phyloP scores from a whole-genome alignment of 1,284 basidiomycete species.

The Hemileia vastatrix region DNA sequence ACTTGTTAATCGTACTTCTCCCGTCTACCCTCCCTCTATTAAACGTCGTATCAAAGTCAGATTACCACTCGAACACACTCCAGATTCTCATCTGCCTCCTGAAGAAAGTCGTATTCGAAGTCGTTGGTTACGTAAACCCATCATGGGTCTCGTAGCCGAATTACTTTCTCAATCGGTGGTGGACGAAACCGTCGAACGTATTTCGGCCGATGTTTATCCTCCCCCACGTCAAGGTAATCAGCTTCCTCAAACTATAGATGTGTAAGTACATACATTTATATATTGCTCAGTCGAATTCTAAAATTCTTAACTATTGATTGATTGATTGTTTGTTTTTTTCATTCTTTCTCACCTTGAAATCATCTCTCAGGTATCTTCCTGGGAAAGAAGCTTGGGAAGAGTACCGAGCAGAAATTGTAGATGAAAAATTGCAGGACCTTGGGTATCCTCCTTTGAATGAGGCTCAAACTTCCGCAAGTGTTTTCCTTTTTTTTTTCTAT shows the following conservation, averaged over 20 bases:
- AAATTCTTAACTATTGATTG: background rate
- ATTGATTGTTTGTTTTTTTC: background rate
- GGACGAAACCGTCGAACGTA: background rate
- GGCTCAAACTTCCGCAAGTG: background rate
- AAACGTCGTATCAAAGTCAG: conserved; percentile 10
- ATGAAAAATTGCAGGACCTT: conserved; percentile 9
- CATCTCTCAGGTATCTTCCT: conserved; percentile 10
- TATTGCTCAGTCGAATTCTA: background rate
- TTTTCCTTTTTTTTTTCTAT: background rate
- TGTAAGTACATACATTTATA: conserved; percentile 3
- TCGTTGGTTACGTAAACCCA: conserved; percentile 12
- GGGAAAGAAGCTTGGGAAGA: conserved; percentile 24
- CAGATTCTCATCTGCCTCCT: background rate
- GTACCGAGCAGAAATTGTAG: conserved; percentile 14
- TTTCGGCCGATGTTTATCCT: background rate
- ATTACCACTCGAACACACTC: conserved; percentile 20
- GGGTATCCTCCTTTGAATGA: conserved; percentile 10
- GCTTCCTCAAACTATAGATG: conserved; percentile 15
- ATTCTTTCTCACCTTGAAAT: background rate
- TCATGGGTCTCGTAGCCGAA: background rate
- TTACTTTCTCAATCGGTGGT: background rate
- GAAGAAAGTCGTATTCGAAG: conserved; percentile 15
- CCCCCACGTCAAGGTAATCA: background rate
- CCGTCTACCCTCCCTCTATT: background rate
- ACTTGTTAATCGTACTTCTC: no score